A percentile compares a stretch with the other conserved stretches of the same genome.
Conservation (phyloP, 2,329 filamentous ascomycete genomes). For the Xylariaceae sp. region DNA sequence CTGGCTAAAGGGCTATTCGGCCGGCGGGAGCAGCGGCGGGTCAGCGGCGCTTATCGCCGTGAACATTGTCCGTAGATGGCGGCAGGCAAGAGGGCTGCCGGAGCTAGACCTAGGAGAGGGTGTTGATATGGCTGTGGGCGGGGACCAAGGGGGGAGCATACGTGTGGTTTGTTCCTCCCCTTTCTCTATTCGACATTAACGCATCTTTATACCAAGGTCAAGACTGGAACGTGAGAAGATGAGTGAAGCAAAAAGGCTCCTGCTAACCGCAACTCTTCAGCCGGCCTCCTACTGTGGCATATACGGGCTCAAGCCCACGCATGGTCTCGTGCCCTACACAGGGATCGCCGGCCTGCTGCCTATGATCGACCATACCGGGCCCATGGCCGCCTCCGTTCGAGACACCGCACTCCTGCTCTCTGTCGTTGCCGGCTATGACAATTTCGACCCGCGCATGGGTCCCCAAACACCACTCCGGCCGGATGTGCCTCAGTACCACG, state of each 20-base stretch:
- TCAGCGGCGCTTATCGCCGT: slow-evolving; percentile 52
- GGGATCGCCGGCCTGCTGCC: slow-evolving; percentile 41
- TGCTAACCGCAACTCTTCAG: too few relatives aligned
- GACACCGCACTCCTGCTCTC: slow-evolving; percentile 42
- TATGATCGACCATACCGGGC: slow-evolving; percentile 41
- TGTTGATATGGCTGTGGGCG: slow-evolving; percentile 43
- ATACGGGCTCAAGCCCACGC: slow-evolving; percentile 43
- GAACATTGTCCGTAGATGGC: slow-evolving; percentile 39
- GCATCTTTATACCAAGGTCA: too few relatives aligned
- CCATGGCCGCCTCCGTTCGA: slow-evolving; percentile 38
- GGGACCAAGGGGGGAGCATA: slow-evolving; percentile 45
- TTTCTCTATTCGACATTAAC: too few relatives aligned
- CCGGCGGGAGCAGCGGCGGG: slow-evolving; percentile 57
- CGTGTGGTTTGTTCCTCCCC: too few relatives aligned
- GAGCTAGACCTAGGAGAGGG: too few relatives aligned
- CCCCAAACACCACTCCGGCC: background rate
- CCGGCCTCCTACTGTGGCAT: slow-evolving; percentile 41
- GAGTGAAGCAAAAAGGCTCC: too few relatives aligned
- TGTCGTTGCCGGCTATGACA: slow-evolving; percentile 36
- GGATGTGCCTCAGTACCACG: slow-evolving; percentile 27
- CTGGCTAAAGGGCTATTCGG: slow-evolving; percentile 49
- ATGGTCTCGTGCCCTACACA: slow-evolving; percentile 44
- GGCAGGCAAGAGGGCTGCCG: background rate
- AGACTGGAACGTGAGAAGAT: too few relatives aligned
- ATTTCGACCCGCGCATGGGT: background rate